Percentiles rank a stretch among this genome's conserved stretches.
Evolutionary conservation across 2,329 filamentous ascomycete genomes (phyloP).

Genomic region (Raffaelea ambrosiae): DNA sequence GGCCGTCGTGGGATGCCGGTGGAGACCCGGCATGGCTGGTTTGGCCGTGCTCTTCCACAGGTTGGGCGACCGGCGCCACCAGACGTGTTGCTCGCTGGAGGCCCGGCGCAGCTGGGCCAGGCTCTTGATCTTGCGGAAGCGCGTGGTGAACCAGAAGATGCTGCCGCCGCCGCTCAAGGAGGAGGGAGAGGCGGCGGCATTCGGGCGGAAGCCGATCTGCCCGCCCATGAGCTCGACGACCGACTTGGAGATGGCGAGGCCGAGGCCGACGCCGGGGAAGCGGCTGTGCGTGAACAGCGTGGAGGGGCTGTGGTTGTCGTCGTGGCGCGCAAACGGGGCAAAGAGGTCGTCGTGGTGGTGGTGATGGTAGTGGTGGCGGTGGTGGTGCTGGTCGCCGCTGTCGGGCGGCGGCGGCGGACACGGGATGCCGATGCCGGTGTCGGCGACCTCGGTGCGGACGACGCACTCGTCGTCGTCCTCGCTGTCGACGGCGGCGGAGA

Average conservation of each 20-base stretch:
- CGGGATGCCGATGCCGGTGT: conserved; percentile 76
- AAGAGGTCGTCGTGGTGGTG: conserved; percentile 43
- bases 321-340: conserved; percentile 96
- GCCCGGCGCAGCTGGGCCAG: conserved; percentile 14
- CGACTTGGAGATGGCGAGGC: conserved; percentile 88
- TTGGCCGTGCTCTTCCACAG: too few relatives aligned
- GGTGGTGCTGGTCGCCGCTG: too few relatives aligned
- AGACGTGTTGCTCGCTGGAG: background rate
- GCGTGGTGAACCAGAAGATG: conserved; percentile 81
- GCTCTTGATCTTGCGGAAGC: conserved; percentile 28
- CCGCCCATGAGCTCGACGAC: conserved; percentile 94
- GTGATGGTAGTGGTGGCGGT: conserved; percentile 14
- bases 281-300: conserved; percentile 72
- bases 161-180: conserved; percentile 53
- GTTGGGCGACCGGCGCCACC: too few relatives aligned
- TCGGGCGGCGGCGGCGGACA: too few relatives aligned
- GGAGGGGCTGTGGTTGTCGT: conserved; percentile 47
- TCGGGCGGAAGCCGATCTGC: conserved; percentile 83
- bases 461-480: conserved; percentile 33
- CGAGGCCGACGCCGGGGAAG: conserved; percentile 89
- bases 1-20: too few relatives aligned
- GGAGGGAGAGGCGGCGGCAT: too few relatives aligned
- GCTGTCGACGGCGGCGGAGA: conserved; percentile 29
- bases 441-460: conserved; percentile 55
- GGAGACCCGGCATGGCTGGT: too few relatives aligned